Conservation (phyloP, 2,329 filamentous ascomycete genomes). For the Lachnellula subtilissima region DNA sequence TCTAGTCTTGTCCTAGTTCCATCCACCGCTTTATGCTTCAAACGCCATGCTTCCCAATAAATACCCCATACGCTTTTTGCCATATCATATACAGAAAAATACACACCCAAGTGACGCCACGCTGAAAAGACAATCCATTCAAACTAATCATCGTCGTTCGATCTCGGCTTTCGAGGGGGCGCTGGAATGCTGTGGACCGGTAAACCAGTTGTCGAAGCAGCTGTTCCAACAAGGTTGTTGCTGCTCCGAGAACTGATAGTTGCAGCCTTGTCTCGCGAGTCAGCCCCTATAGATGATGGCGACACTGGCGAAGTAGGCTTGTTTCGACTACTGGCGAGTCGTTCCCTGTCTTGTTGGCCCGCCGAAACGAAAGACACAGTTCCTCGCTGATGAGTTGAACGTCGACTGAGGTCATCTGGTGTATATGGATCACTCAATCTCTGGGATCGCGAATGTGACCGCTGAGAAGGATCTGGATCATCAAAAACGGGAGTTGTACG, state of each 20-base stretch:
- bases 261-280: neutral
- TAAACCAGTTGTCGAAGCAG: conserved; percentile 18
- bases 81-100: neutral
- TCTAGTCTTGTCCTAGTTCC: too few species aligned
- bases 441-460: conserved; percentile 6
- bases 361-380: conserved; percentile 25
- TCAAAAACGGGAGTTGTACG: neutral
- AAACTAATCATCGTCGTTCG: conserved; percentile 13
- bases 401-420: conserved; percentile 19
- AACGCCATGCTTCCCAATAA: neutral
- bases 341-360: conserved; percentile 11
- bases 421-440: conserved; percentile 26
- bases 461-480: neutral
- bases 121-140: neutral
- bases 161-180: conserved; percentile 23
- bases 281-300: conserved; percentile 2
- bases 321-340: neutral
- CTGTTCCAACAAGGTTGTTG: conserved; percentile 10
- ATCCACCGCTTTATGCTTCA: neutral
- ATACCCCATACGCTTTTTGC: neutral
- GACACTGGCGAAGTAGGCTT: conserved; percentile 10
- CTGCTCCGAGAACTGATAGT: conserved; percentile 16
- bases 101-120: neutral
- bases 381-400: conserved; percentile 26
- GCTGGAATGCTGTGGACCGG: conserved; percentile 28